Evolutionary conservation across 148 eudicot genomes (phyloP).

Genomic region (Euryodendron excelsum): DNA sequence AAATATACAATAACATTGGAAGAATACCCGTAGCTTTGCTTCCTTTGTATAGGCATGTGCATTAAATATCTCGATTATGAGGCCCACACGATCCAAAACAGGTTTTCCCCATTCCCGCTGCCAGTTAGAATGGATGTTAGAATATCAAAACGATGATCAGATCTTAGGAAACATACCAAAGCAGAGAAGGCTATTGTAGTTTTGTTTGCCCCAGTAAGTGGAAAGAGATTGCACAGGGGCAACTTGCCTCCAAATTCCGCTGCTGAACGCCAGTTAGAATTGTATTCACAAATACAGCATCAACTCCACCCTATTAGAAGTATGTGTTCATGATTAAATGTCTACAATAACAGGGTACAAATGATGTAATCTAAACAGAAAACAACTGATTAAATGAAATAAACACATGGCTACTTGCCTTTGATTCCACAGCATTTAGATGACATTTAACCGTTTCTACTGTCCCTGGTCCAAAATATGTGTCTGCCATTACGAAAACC

Average conservation of each 20-base stretch:
- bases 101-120: slow-evolving; percentile 89
- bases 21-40: slow-evolving; percentile 83
- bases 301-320: slow-evolving; percentile 56
- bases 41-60: slow-evolving; percentile 98
- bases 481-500: slow-evolving; percentile 47
- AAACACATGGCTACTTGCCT: slow-evolving; percentile 42
- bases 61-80: slow-evolving; percentile 87
- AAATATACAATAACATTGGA: slow-evolving; percentile 6
- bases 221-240: background rate
- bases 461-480: slow-evolving; percentile 82
- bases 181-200: background rate
- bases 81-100: slow-evolving; percentile 87
- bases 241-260: slow-evolving; percentile 83
- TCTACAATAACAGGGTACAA: slow-evolving; percentile 10
- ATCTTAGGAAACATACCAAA: background rate
- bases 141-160: slow-evolving; percentile 1
- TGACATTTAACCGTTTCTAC: slow-evolving; percentile 69
- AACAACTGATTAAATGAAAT: background rate
- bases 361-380: background rate
- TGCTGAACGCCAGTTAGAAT: slow-evolving; percentile 76
- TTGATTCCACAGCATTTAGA: slow-evolving; percentile 57
- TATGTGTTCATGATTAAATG: background rate
- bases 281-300: slow-evolving; percentile 86
- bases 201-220: background rate
- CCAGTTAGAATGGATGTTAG: slow-evolving; percentile 12